Conservation (phyloP, 495 filamentous ascomycete genomes). For the Paragyromitra xinjiangensis region DNA sequence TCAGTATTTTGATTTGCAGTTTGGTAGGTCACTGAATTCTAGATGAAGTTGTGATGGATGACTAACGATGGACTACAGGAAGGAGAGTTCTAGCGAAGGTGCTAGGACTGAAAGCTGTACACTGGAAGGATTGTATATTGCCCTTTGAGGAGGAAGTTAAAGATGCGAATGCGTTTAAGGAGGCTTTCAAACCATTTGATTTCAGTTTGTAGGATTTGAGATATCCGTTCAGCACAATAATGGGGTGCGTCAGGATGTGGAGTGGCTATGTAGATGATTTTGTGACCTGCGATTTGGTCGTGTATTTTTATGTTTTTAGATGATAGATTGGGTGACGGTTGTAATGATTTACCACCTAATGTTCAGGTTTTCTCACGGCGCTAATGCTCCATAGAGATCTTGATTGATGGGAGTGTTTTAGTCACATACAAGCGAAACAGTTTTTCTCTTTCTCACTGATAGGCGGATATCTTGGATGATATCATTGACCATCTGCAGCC, state of each 20-base stretch:
- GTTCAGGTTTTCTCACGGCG: background rate
- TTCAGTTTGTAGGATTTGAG: conserved; percentile 63
- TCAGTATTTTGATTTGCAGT: conserved; percentile 68
- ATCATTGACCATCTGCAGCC: too few species aligned
- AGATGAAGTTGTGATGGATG: background rate
- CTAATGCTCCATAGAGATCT: background rate
- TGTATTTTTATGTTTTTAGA: conserved; percentile 39
- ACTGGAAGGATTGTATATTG: conserved; percentile 87
- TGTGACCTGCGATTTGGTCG: background rate
- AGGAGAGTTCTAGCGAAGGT: conserved; percentile 87
- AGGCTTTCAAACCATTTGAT: conserved; percentile 86
- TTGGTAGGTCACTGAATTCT: conserved; percentile 54
- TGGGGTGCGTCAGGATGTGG: too few species aligned
- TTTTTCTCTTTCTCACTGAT: too few species aligned
- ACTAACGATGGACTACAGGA: conserved; percentile 58
- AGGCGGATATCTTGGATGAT: too few species aligned
- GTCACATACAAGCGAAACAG: too few species aligned
- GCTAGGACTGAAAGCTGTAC: conserved; percentile 71
- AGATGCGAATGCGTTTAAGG: conserved; percentile 82
- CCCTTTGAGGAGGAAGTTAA: conserved; percentile 75
- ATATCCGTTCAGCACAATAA: background rate
- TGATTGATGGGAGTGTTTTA: too few species aligned
- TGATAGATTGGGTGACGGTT: background rate
- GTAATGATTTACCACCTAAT: conserved; percentile 11
- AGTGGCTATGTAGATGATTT: background rate